Conservation (phyloP, 192 early-diverging fungal genomes). For the Entomortierella parvispora region DNA sequence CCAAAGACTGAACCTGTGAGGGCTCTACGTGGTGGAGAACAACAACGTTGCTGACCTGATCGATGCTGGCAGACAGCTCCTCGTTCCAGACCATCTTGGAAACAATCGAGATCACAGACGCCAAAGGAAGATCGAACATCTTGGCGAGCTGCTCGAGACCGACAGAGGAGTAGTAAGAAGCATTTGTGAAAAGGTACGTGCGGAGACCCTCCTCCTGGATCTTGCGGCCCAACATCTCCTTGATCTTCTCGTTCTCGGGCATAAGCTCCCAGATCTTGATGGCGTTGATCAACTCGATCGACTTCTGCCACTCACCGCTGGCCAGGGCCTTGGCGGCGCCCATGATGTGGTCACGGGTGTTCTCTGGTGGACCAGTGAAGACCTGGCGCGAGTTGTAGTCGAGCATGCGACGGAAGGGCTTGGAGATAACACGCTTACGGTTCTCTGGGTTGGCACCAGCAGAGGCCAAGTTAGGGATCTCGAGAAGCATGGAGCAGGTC, state of each 20-base stretch:
- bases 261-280: conserved; percentile 98
- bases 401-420: conserved; percentile 90
- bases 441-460: conserved; percentile 64
- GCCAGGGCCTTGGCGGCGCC: conserved; percentile 92
- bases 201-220: conserved; percentile 96
- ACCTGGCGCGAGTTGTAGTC: conserved; percentile 96
- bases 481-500: conserved; percentile 93
- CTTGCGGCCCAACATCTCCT: conserved; percentile 86
- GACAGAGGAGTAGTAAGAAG: conserved; percentile 89
- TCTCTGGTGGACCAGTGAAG: conserved; percentile 94
- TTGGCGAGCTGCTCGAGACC: conserved; percentile 79
- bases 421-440: conserved; percentile 83
- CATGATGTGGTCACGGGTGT: conserved; percentile 98
- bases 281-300: conserved; percentile 79
- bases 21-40: conserved; percentile 82
- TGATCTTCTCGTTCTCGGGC: conserved; percentile 80
- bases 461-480: conserved; percentile 94
- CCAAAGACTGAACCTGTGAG: conserved; percentile 83
- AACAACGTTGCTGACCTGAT: conserved; percentile 83
- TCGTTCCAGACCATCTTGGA: conserved; percentile 94
- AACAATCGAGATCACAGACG: conserved; percentile 76
- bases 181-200: conserved; percentile 94
- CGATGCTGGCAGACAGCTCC: conserved; percentile 88
- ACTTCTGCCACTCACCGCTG: conserved; percentile 91
- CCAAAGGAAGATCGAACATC: conserved; percentile 85